Conservation (phyloP, 352 stramenopile genomes). For the Phytophthora litchii region DNA sequence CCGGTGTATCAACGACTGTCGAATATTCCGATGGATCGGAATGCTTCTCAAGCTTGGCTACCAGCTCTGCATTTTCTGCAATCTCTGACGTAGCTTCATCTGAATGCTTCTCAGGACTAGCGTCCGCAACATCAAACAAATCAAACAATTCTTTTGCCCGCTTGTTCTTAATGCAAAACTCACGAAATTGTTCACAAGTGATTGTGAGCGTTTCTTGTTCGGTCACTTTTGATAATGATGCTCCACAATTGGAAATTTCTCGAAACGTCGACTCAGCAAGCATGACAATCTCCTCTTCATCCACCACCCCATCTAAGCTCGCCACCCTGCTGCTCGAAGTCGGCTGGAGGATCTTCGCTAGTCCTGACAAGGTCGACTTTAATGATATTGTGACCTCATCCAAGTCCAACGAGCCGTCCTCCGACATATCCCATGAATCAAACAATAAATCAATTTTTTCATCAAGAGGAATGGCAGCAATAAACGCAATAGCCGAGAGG, state of each 20-base stretch:
- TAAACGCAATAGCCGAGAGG: slow-evolving; percentile 73
- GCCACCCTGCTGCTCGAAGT: slow-evolving; percentile 7
- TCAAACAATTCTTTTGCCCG: slow-evolving; percentile 62
- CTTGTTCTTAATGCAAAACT: slow-evolving; percentile 75
- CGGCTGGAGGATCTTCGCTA: slow-evolving; percentile 69
- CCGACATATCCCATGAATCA: slow-evolving; percentile 89
- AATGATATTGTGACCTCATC: slow-evolving; percentile 89
- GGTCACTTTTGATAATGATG: slow-evolving; percentile 19
- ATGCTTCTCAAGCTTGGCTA: slow-evolving; percentile 32
- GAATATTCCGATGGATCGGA: slow-evolving; percentile 7
- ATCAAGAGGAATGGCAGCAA: slow-evolving; percentile 57
- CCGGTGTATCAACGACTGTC: background rate
- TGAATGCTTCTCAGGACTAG: slow-evolving; percentile 6
- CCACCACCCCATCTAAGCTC: slow-evolving; percentile 21
- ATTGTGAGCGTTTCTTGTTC: slow-evolving; percentile 45
- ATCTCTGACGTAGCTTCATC: slow-evolving; percentile 9
- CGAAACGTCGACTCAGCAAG: slow-evolving; percentile 69
- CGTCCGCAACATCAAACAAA: slow-evolving; percentile 60
- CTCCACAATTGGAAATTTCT: slow-evolving; percentile 60
- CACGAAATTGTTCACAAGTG: slow-evolving; percentile 78
- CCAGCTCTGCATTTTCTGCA: slow-evolving; percentile 13
- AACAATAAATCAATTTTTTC: slow-evolving; percentile 88
- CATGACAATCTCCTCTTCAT: slow-evolving; percentile 73
- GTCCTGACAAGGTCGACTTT: slow-evolving; percentile 79
- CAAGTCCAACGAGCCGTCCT: slow-evolving; percentile 76